Evolutionary conservation across 2,329 filamentous ascomycete genomes (phyloP), one percentile per base, ranked within the genome.

Genomic region (Penicillium fuscoglaucum): DNA sequence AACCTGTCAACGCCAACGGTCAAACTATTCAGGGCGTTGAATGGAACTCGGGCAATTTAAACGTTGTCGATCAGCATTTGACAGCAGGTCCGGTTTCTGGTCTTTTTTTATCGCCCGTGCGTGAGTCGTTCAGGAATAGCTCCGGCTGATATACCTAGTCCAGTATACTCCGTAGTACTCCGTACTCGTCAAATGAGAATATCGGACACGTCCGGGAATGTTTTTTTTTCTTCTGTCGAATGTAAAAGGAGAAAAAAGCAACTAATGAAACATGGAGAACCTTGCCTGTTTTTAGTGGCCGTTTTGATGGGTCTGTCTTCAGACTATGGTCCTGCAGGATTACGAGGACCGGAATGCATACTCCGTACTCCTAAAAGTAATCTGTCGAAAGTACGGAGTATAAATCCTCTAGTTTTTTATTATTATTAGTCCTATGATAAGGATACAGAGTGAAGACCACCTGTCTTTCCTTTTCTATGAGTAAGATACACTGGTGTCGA

Each of bases 21-120:
- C 29, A 56, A 17, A 21, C 37, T 46, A 33, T 17, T 45, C 47
- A 56, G 37, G 49, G 49, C 13, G 17, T 35, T 29, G 35, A 48
- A 52, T 54, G 28, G 43, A n/a, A 48, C 43, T 39, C 5, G 15
- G 17, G 50, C n/a, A 48, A 58, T 58, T 58, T 53, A 44, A 35
- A 29, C 28, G 28, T 48, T 60, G 50, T 37, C 49, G 39, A 48
- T 60, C 54, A 49, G 33, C 44, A 43, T 56, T 43, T 58, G 55
- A 49, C 55, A 48, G 43, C 49, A 37, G 44, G 33, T 48, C 28
- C 26, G 21, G 7, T 24, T 43, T 12, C 50, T 26, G 29, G 6
- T 1, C 24, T 54, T 37, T 29, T 53, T 37, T 24, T 6, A n/a
- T 17, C 6, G 17, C 31, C 49, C 28, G 37, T 37, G 55, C 50